These are phyloP conservation scores for Botrytis cinerea DNA, from an alignment of 2,329 filamentous ascomycete species.

Conservation along the genomic window DNA sequence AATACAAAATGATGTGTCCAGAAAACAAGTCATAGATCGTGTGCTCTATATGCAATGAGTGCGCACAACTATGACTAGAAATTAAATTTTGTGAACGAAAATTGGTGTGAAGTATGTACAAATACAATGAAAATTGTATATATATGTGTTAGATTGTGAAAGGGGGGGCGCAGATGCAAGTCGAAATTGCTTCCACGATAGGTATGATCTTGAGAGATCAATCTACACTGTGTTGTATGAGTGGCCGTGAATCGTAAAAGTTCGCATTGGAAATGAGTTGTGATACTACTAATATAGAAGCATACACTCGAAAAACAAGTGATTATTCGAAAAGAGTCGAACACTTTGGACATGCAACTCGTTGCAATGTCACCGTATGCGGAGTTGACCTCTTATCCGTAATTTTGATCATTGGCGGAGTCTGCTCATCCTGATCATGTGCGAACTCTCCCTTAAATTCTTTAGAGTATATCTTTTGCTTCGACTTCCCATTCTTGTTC, in stretches of 20 bases:
- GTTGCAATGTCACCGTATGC: constrained; percentile 30
- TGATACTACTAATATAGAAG: background rate
- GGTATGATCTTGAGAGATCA: background rate
- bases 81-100: background rate
- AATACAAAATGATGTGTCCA: constrained; percentile 1
- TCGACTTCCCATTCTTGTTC: constrained; percentile 10
- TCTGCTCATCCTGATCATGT: constrained; percentile 20
- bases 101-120: background rate
- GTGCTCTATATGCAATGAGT: background rate
- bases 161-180: background rate
- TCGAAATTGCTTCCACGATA: background rate
- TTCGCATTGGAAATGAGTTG: background rate
- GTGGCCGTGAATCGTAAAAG: constrained; percentile 12
- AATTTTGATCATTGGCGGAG: constrained; percentile 31
- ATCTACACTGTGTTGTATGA: background rate
- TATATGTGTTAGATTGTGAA: background rate
- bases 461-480: constrained; percentile 30
- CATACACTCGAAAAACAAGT: background rate
- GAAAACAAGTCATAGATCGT: background rate
- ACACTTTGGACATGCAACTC: constrained; percentile 37
- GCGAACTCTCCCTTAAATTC: constrained; percentile 34
- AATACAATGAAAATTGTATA: background rate
- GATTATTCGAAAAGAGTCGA: constrained; percentile 32
- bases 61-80: background rate
- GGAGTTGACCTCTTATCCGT: constrained; percentile 31